These are phyloP conservation scores for Cercophora sp. DNA, from an alignment of 495 filamentous ascomycete genomes.

Conservation along the genomic window DNA sequence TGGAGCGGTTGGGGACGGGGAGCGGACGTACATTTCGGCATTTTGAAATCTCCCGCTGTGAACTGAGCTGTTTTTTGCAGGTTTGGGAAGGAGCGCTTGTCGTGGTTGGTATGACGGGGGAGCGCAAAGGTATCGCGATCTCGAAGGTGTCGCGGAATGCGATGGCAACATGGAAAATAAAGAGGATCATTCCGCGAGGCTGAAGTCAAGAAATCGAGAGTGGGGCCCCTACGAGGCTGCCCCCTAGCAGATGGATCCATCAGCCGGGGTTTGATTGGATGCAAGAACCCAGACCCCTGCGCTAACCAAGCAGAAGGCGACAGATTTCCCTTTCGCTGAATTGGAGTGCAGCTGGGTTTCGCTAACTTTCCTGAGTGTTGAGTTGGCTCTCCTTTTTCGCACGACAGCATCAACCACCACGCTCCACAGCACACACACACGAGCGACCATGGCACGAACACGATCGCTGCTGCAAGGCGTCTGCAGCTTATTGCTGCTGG, in stretches of 20 bases:
- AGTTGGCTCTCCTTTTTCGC: too few relatives aligned
- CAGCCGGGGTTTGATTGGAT: constrained; percentile 19
- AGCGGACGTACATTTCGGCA: constrained; percentile 41
- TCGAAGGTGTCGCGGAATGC: too few relatives aligned
- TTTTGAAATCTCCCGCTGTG: too few relatives aligned
- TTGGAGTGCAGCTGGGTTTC: constrained; percentile 4
- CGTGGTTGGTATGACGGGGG: background rate
- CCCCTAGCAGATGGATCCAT: background rate
- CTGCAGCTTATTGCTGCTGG: constrained; percentile 48
- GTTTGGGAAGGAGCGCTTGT: background rate
- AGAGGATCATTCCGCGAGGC: constrained; percentile 23
- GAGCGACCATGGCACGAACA: constrained; percentile 27
- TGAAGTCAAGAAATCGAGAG: constrained; percentile 15
- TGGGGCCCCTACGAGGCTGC: constrained; percentile 17
- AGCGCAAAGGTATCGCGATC: constrained; percentile 1
- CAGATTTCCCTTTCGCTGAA: constrained; percentile 26
- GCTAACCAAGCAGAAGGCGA: constrained; percentile 27
- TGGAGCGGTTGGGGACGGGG: constrained; percentile 5
- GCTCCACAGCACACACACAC: background rate
- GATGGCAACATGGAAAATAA: constrained; percentile 5
- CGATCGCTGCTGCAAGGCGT: constrained; percentile 43
- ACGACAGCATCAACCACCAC: constrained; percentile 1
- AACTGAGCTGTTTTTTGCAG: background rate
- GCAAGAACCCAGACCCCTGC: constrained; percentile 8
- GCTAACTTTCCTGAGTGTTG: constrained; percentile 1